Conservation (phyloP, 2,329 filamentous ascomycete species). For the Ascochyta clinopodiicola region DNA sequence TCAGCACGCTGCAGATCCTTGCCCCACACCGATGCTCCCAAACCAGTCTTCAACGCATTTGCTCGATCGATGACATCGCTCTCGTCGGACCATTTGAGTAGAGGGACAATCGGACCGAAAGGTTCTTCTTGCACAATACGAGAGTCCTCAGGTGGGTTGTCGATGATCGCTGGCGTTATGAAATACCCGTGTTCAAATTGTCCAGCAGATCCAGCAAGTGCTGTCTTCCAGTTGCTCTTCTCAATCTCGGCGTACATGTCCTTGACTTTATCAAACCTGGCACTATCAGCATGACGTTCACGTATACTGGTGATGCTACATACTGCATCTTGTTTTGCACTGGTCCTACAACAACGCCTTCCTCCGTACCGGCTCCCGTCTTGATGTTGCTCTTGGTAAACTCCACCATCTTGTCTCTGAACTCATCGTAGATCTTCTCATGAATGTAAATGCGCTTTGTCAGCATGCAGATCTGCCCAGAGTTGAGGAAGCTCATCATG, state of each 20-base stretch:
- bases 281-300: conserved; percentile 1
- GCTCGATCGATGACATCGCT: conserved; percentile 52
- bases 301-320: not conserved
- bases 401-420: conserved; percentile 49
- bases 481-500: conserved; percentile 60
- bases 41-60: conserved; percentile 57
- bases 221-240: conserved; percentile 59
- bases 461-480: conserved; percentile 56
- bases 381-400: conserved; percentile 52
- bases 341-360: conserved; percentile 38
- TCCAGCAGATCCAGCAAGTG: conserved; percentile 51
- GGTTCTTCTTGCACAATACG: conserved; percentile 65
- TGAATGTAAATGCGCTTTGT: conserved; percentile 45
- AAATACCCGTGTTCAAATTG: conserved; percentile 58
- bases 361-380: conserved; percentile 37
- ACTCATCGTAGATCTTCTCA: conserved; percentile 42
- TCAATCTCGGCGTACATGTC: conserved; percentile 62
- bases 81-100: conserved; percentile 67
- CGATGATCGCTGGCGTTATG: conserved; percentile 65
- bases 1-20: conserved; percentile 49
- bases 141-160: conserved; percentile 63
- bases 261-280: conserved; percentile 62
- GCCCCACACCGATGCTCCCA: conserved; percentile 60
- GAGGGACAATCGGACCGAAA: conserved; percentile 69
- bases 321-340: conserved; percentile 35